Evolutionary conservation across 108 stramenopile genomes (phyloP).

Genomic region (Cylindrotheca closterium): DNA sequence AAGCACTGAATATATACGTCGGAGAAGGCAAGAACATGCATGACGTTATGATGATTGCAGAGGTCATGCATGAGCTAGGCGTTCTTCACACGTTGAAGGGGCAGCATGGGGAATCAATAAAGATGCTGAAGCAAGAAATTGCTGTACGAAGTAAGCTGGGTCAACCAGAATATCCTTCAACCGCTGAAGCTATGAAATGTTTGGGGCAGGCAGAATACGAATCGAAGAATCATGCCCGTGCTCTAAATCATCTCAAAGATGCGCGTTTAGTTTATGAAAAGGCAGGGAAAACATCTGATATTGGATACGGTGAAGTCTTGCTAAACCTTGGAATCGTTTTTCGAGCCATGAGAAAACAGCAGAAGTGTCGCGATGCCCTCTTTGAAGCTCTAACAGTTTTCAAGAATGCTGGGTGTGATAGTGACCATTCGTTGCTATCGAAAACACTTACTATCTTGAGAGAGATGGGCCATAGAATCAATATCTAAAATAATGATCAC

Average conservation of each 20-base stretch:
- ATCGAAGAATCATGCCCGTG: slow-evolving; percentile 41
- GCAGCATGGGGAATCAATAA: slow-evolving; percentile 38
- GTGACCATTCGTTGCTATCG: slow-evolving; percentile 33
- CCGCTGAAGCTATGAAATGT: slow-evolving; percentile 47
- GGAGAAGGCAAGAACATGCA: slow-evolving; percentile 48
- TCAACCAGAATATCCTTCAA: slow-evolving; percentile 44
- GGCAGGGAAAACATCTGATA: slow-evolving; percentile 19
- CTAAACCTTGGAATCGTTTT: slow-evolving; percentile 55
- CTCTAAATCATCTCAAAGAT: slow-evolving; percentile 56
- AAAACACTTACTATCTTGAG: slow-evolving; percentile 37
- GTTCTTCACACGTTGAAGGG: slow-evolving; percentile 40
- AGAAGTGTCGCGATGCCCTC: slow-evolving; percentile 45
- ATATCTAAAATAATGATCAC: too few relatives aligned
- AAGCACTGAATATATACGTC: slow-evolving; percentile 56
- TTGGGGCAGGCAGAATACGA: slow-evolving; percentile 52
- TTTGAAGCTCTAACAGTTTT: slow-evolving; percentile 46
- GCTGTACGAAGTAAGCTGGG: slow-evolving; percentile 51
- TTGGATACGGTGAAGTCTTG: slow-evolving; percentile 48
- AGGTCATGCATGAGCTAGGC: slow-evolving; percentile 64
- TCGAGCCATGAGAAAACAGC: slow-evolving; percentile 37
- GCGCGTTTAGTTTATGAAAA: slow-evolving; percentile 51
- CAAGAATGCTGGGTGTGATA: slow-evolving; percentile 38
- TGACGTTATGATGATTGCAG: slow-evolving; percentile 61
- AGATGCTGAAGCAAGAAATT: slow-evolving; percentile 58
- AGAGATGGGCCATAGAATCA: slow-evolving; percentile 13